A percentile compares a stretch with the other conserved stretches of the same genome.
phyloP scores from a whole-genome alignment of 2,329 filamentous ascomycete species.

The Epichloe coenophiala region DNA sequence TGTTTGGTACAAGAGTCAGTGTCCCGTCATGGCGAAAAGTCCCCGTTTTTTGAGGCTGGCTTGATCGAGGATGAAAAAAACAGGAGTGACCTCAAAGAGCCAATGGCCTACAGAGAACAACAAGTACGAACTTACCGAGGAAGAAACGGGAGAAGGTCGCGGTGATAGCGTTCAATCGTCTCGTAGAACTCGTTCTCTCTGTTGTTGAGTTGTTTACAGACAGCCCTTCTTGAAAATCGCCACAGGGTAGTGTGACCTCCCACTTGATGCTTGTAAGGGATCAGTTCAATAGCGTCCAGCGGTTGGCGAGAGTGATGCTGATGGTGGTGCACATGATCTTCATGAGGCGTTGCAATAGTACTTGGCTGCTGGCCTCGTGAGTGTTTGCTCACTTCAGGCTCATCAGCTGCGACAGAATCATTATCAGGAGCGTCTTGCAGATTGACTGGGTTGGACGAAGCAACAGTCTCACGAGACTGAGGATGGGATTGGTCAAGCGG shows the following conservation, averaged over 20 bases:
- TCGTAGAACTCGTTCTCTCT: slow-evolving; percentile 98
- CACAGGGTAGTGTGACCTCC: slow-evolving; percentile 94
- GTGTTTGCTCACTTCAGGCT: slow-evolving; percentile 24
- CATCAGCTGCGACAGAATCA: slow-evolving; percentile 25
- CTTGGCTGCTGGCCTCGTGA: slow-evolving; percentile 17
- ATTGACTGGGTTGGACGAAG: slow-evolving; percentile 18
- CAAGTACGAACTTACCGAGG: slow-evolving; percentile 48
- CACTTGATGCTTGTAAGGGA: slow-evolving; percentile 94
- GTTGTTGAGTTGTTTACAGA: slow-evolving; percentile 97
- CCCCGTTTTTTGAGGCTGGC: not conserved
- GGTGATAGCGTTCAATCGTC: slow-evolving; percentile 81
- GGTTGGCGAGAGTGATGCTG: slow-evolving; percentile 43
- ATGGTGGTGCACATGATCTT: slow-evolving; percentile 38
- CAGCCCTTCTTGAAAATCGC: slow-evolving; percentile 84
- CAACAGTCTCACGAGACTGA: slow-evolving; percentile 17
- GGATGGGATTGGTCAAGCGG: slow-evolving; percentile 12
- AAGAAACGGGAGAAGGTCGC: slow-evolving; percentile 78
- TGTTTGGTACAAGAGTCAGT: slow-evolving; percentile 22
- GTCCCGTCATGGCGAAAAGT: too few relatives aligned
- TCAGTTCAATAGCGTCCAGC: slow-evolving; percentile 83
- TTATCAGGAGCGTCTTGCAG: slow-evolving; percentile 24
- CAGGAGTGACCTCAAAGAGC: not conserved
- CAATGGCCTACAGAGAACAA: not conserved
- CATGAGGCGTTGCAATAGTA: slow-evolving; percentile 27
- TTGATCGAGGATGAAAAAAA: not conserved